Evolutionary conservation across 148 eudicot species (phyloP).

Genomic region (Rhododendron ovatum): DNA sequence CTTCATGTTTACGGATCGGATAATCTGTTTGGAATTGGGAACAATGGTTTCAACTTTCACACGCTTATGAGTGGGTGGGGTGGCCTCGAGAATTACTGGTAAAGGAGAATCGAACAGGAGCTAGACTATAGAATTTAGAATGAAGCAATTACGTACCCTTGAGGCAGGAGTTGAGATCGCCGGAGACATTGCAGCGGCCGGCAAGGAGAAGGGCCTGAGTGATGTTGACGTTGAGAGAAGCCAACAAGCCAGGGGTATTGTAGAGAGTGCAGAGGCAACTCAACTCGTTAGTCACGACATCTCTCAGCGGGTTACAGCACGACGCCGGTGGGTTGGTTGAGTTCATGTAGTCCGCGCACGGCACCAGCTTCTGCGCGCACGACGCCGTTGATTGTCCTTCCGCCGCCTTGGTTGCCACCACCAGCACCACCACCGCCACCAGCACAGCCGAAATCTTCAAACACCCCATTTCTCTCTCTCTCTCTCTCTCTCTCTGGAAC

Average conservation of each 20-base stretch:
- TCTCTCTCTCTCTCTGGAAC: background rate
- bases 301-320: conserved; percentile 30
- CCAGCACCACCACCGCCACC: background rate
- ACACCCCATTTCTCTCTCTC: background rate
- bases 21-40: too few species aligned
- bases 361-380: conserved; percentile 22
- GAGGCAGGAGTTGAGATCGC: conserved; percentile 1
- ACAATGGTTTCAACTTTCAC: background rate
- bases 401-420: background rate
- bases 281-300: conserved; percentile 12
- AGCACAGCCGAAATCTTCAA: background rate
- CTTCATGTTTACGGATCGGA: too few species aligned
- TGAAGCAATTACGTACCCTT: background rate
- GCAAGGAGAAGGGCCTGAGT: conserved; percentile 25
- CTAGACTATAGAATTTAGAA: background rate
- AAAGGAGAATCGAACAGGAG: background rate
- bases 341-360: conserved; percentile 20
- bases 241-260: conserved; percentile 9
- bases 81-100: background rate
- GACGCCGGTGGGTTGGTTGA: conserved; percentile 24
- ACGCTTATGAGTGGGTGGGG: background rate
- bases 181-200: conserved; percentile 18
- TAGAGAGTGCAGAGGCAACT: conserved; percentile 27
- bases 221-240: conserved; percentile 12
- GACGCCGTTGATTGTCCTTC: conserved; percentile 8